Conservation (phyloP, 2,329 filamentous ascomycete genomes). For the Epichloe gansuensis region DNA sequence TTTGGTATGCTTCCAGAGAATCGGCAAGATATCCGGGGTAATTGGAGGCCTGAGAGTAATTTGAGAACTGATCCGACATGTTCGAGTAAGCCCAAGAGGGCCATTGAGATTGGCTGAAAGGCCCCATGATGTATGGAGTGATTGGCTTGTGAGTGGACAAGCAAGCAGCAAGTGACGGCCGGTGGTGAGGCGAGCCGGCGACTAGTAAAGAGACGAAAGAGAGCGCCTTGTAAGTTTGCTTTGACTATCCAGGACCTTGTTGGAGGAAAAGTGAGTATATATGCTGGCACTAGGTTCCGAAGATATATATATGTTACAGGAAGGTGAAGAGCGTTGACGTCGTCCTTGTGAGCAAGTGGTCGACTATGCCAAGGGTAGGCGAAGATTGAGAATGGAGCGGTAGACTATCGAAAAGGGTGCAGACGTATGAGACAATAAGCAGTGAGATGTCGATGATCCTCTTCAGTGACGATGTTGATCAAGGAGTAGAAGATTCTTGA, state of each 20-base stretch:
- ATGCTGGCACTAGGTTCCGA: not conserved
- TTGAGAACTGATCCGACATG: conserved; percentile 17
- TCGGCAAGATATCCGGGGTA: conserved; percentile 26
- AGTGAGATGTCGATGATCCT: conserved; percentile 16
- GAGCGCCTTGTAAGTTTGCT: not conserved
- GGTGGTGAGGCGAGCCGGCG: not conserved
- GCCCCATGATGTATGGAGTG: conserved; percentile 15
- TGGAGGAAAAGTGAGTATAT: not conserved
- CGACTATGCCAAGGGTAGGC: conserved; percentile 5
- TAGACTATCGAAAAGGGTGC: conserved; percentile 18
- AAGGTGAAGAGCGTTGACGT: conserved; percentile 4
- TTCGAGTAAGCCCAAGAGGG: conserved; percentile 22
- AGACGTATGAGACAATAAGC: conserved; percentile 21
- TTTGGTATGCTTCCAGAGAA: conserved; percentile 26
- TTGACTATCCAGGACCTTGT: not conserved
- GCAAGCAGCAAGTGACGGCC: not conserved
- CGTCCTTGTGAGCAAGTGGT: conserved; percentile 6
- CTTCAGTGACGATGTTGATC: conserved; percentile 21
- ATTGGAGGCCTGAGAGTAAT: conserved; percentile 21
- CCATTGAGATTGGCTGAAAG: conserved; percentile 25
- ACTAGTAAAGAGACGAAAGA: not conserved
- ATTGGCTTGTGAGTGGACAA: not conserved
- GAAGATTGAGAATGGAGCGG: conserved; percentile 12
- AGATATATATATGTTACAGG: not conserved
- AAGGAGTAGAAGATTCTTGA: conserved; percentile 18